phyloP scores from a whole-genome alignment of 768 basidiomycete species.

The Mycena albidolilacea region DNA sequence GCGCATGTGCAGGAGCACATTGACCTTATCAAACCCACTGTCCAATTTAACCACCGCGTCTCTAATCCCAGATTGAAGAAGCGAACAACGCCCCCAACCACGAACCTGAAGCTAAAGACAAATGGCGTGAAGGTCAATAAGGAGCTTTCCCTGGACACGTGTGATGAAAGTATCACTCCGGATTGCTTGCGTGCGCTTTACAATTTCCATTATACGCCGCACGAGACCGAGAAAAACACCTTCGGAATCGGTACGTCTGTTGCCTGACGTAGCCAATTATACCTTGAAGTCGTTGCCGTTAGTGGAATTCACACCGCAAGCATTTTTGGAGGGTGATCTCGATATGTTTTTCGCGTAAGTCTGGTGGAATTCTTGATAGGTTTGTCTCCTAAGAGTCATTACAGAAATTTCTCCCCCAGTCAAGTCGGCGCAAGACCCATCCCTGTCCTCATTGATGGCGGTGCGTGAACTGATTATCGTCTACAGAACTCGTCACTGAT shows the following conservation, averaged over 20 bases:
- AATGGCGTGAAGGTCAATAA: constrained; percentile 18
- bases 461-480: constrained; percentile 32
- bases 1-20: constrained; percentile 54
- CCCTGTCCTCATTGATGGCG: constrained; percentile 54
- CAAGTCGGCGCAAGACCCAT: constrained; percentile 51
- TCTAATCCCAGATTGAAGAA: constrained; percentile 36
- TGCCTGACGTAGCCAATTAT: neutral
- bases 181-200: constrained; percentile 59
- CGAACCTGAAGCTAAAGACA: constrained; percentile 44
- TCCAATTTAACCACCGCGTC: constrained; percentile 55
- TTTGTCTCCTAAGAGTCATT: neutral
- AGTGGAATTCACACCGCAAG: constrained; percentile 61
- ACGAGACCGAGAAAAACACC: constrained; percentile 50
- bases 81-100: neutral
- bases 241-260: constrained; percentile 53
- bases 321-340: constrained; percentile 52
- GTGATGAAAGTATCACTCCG: constrained; percentile 56
- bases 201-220: constrained; percentile 49
- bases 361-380: neutral
- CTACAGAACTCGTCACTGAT: neutral
- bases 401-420: constrained; percentile 52
- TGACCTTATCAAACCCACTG: constrained; percentile 61
- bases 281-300: neutral
- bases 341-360: constrained; percentile 41
- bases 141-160: constrained; percentile 43